A percentile compares a stretch with the other conserved stretches of the same genome.
Conservation (phyloP, 140 eudicot species). For the Senecio squalidus region DNA sequence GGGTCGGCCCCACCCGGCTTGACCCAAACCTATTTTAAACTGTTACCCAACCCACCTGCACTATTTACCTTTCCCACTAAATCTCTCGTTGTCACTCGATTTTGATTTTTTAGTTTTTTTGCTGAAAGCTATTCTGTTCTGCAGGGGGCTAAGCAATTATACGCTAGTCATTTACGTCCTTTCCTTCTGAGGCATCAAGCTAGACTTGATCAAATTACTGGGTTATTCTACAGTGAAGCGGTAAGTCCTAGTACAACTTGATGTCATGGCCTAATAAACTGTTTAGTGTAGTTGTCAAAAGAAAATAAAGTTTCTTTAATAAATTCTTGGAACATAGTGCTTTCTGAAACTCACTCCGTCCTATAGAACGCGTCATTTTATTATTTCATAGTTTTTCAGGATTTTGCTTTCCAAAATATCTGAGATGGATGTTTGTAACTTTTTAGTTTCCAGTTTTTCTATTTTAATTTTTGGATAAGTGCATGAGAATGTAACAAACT, state of each 20-base stretch:
- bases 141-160: constrained; percentile 87
- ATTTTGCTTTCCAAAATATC: not conserved
- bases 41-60: too few relatives aligned
- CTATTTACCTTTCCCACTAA: not conserved
- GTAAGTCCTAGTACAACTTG: constrained; percentile 31
- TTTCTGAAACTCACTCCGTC: not conserved
- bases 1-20: too few relatives aligned
- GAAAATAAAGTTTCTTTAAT: not conserved
- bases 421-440: constrained; percentile 4
- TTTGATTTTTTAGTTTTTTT: not conserved
- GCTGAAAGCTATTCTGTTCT: constrained; percentile 18
- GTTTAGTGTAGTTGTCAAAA: not conserved
- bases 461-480: too few relatives aligned
- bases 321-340: not conserved
- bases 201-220: constrained; percentile 64
- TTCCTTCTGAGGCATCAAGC: constrained; percentile 78
- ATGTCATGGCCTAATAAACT: not conserved
- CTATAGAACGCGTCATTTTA: not conserved
- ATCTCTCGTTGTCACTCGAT: not conserved
- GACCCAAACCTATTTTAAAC: too few relatives aligned
- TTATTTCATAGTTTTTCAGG: not conserved
- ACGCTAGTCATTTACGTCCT: constrained; percentile 67
- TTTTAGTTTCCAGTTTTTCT: not conserved
- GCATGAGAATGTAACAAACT: too few relatives aligned
- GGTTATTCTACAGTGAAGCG: constrained; percentile 50